phyloP scores from a whole-genome alignment of 164 flowering plant species.

The Warburgia ugandensis region DNA sequence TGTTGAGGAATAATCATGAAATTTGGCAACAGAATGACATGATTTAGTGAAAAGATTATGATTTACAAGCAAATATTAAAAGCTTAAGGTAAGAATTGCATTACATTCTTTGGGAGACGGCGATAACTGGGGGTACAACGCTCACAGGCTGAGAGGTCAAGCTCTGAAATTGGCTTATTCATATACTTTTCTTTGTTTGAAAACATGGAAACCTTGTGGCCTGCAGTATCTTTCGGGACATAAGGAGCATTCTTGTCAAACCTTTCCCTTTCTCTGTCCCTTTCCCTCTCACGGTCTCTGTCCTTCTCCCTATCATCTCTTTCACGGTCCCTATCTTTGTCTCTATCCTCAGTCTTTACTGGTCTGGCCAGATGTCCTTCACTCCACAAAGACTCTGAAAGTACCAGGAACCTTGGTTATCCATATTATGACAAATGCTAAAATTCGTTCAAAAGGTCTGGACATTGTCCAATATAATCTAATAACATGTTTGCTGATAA shows the following conservation, averaged over 20 bases:
- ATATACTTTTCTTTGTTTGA: conserved; percentile 61
- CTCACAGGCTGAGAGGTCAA: conserved; percentile 90
- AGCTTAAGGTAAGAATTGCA: too few relatives aligned
- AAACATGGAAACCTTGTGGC: conserved; percentile 36
- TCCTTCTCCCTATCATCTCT: conserved; percentile 59
- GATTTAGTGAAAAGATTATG: too few relatives aligned
- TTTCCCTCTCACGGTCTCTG: conserved; percentile 43
- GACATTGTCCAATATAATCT: too few relatives aligned
- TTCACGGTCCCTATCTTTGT: conserved; percentile 48
- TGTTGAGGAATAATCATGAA: conserved; percentile 23
- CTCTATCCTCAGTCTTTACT: conserved; percentile 55
- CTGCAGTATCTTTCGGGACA: too few relatives aligned
- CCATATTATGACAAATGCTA: too few relatives aligned
- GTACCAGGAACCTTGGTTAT: too few relatives aligned
- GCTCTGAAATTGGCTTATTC: conserved; percentile 83
- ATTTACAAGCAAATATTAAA: too few relatives aligned
- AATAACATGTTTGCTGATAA: too few relatives aligned
- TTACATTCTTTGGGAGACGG: conserved; percentile 86
- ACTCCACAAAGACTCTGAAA: conserved; percentile 51
- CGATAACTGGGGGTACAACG: conserved; percentile 97
- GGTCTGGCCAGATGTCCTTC: conserved; percentile 43
- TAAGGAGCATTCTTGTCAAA: conserved; percentile 30
- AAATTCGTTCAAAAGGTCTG: too few relatives aligned
- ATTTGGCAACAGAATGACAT: not conserved
- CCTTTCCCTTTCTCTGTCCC: conserved; percentile 42